Conservation (phyloP, 768 basidiomycete species). For the Trametes cingulata region DNA sequence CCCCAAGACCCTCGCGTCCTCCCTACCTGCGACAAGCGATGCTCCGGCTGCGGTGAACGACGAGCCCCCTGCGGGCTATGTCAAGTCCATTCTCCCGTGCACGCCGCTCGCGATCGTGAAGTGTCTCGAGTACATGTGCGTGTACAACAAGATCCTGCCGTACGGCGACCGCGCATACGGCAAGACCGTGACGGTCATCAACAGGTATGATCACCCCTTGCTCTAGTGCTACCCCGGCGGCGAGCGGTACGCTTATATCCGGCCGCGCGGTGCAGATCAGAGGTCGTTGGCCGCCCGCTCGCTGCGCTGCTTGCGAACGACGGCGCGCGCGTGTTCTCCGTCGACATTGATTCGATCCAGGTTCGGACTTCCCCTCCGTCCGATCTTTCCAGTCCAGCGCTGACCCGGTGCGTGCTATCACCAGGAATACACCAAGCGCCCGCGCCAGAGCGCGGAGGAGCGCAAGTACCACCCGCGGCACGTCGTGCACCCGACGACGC, state of each 20-base stretch:
- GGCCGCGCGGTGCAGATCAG: constrained; percentile 67
- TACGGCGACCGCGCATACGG: constrained; percentile 97
- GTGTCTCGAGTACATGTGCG: constrained; percentile 84
- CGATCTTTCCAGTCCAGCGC: neutral
- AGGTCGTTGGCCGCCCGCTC: constrained; percentile 96
- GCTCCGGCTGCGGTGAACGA: constrained; percentile 46
- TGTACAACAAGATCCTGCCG: constrained; percentile 89
- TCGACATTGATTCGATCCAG: constrained; percentile 94
- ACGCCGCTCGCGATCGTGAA: constrained; percentile 98
- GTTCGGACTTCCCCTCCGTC: constrained; percentile 34
- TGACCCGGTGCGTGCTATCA: neutral
- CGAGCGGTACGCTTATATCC: neutral
- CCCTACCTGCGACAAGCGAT: constrained; percentile 36
- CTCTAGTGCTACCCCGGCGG: neutral
- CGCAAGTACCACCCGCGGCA: constrained; percentile 83
- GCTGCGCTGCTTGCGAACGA: constrained; percentile 95
- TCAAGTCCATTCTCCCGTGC: constrained; percentile 97
- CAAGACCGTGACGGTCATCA: constrained; percentile 91
- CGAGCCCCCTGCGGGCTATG: constrained; percentile 75
- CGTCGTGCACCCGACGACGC: constrained; percentile 65
- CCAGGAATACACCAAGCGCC: constrained; percentile 93
- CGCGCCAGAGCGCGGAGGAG: constrained; percentile 44
- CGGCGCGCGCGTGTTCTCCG: constrained; percentile 92
- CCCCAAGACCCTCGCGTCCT: constrained; percentile 64
- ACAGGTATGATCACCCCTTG: constrained; percentile 53